Conservation (phyloP, 2,329 filamentous ascomycete genomes). For the Waltergamsia citrina region DNA sequence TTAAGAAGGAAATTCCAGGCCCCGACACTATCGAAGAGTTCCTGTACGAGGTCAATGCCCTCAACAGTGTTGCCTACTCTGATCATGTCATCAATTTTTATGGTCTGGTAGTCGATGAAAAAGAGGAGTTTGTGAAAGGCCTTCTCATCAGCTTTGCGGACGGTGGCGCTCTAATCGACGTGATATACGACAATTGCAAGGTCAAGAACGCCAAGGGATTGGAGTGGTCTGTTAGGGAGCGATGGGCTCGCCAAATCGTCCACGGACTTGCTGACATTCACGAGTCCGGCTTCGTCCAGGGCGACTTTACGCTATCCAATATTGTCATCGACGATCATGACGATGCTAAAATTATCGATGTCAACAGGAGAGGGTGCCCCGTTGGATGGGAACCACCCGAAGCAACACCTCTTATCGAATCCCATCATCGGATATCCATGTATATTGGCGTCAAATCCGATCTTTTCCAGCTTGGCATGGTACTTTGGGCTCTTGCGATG, state of each 20-base stretch:
- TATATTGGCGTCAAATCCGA: constrained; percentile 98
- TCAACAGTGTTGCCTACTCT: constrained; percentile 67
- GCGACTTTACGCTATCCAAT: constrained; percentile 94
- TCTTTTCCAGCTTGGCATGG: constrained; percentile 93
- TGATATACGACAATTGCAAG: constrained; percentile 71
- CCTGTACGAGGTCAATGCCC: constrained; percentile 90
- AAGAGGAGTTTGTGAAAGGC: constrained; percentile 76
- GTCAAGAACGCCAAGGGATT: constrained; percentile 43
- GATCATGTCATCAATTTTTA: constrained; percentile 76
- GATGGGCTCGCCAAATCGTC: constrained; percentile 88
- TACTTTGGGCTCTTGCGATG: constrained; percentile 83
- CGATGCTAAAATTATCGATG: constrained; percentile 94
- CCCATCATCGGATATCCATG: constrained; percentile 85
- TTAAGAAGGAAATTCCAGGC: constrained; percentile 97
- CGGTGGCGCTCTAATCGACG: constrained; percentile 78
- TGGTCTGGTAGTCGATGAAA: constrained; percentile 81
- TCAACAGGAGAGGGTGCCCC: constrained; percentile 93
- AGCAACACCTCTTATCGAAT: constrained; percentile 74
- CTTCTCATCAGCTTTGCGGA: constrained; percentile 83
- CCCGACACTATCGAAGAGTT: constrained; percentile 95
- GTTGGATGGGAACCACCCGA: constrained; percentile 97
- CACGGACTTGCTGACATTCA: constrained; percentile 86
- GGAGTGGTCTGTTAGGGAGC: constrained; percentile 65
- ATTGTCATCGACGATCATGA: constrained; percentile 82
- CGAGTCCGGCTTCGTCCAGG: constrained; percentile 92